A percentile compares a stretch with the other conserved stretches of the same genome.
Conservation (phyloP, 257 asterid species). For the Vinca minor region DNA sequence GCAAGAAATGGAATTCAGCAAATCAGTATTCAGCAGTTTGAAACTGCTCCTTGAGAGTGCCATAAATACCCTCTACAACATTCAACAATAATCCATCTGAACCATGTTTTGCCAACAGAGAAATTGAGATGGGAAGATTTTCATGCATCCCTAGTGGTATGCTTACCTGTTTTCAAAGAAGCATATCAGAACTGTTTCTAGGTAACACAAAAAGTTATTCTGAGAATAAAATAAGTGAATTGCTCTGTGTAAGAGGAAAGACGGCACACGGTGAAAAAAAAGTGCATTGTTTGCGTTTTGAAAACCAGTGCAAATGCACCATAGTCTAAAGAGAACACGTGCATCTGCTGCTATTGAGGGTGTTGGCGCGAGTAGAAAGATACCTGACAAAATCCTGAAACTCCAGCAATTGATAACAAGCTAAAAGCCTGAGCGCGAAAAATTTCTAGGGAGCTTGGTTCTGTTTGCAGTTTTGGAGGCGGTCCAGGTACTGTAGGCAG, state of each 20-base stretch:
- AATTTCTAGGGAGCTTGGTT: conserved; percentile 44
- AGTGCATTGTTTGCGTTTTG: no score
- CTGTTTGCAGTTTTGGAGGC: conserved; percentile 71
- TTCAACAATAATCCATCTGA: conserved; percentile 61
- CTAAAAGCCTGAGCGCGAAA: conserved; percentile 86
- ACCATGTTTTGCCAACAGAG: conserved; percentile 74
- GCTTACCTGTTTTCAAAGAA: conserved; percentile 45
- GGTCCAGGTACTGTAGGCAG: conserved; percentile 89
- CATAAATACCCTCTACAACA: conserved; percentile 41
- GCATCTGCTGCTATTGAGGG: not conserved
- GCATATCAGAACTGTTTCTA: not conserved
- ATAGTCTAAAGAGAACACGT: no score
- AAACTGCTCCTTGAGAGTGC: conserved; percentile 27
- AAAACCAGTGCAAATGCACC: no score
- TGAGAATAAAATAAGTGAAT: no score
- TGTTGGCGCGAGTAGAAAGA: not conserved
- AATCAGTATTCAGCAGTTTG: conserved; percentile 12
- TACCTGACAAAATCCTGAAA: conserved; percentile 93
- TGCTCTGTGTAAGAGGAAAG: not conserved
- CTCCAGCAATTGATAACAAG: conserved; percentile 75
- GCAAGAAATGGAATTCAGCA: not conserved
- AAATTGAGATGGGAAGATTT: conserved; percentile 61
- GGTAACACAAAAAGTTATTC: no score
- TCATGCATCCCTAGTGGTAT: conserved; percentile 64
- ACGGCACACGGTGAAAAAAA: no score